Base-by-base conservation (phyloP, 768 basidiomycete species). In the Chalciporus chontae region DNA sequence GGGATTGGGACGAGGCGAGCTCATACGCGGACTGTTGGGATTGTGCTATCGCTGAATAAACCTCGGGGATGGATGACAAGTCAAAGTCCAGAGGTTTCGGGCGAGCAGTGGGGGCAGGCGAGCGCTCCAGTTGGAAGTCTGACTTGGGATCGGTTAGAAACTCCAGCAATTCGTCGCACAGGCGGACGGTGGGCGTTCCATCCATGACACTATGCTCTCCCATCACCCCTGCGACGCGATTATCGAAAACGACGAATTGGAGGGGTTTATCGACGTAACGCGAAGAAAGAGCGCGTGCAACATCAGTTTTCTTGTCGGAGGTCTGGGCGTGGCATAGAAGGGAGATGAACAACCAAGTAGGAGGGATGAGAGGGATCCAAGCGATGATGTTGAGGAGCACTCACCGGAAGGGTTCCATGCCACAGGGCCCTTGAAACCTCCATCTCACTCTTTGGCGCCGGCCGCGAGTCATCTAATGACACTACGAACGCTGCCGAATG, bases 171-270 rank as follows among this genome's bases (percentile, higher is more conserved):
- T 82, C 77, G 60, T 91, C 85, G 57, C 81, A 85, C 57, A 90
- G 64, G 19, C 89, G 77, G 21, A 79, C 81, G 14, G 81, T 87
- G 4, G 90, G 90, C 14, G 90, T 92, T 31, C 90, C 90, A 59
- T 93, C 90, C 90, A 93, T 93, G 51, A 89, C 75, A 15, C 87
- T 90, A 65, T 93, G 94, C 67, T 97, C 94, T 40, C 94, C 94
- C 80, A 95, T 87, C 59, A 96, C 69, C 5, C 93, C 94, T 1
- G 90, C 86, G 43, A 80, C 73, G 11, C 75, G 81, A 55, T 91
- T 89, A 65, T 90, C 89, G 60, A 83, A 91, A 5, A 97, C 80
- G 50, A 96, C 79, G 64, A 93, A 84, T 65, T 97, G 81, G 50
- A 83, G 66, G 8, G 94, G 94, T 69, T 96, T 97, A 70, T 97